phyloP scores from a whole-genome alignment of 23 red algal genomes.

The Gracilaria domingensis region DNA sequence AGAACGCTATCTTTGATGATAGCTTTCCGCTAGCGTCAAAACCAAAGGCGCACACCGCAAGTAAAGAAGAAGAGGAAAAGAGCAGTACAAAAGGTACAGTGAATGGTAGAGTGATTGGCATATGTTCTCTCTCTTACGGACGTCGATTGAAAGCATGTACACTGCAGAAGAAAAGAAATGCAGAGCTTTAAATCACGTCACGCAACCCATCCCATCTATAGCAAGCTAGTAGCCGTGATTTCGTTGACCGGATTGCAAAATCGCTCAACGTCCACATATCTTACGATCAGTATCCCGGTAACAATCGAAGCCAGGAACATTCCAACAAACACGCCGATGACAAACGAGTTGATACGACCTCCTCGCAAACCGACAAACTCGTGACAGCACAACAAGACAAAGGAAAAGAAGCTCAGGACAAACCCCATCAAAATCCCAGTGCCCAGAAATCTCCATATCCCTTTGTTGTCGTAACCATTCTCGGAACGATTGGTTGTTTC shows the following conservation, averaged over 20 bases:
- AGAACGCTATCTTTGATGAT: no score
- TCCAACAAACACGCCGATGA: slow-evolving; percentile 3
- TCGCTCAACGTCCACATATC: background rate
- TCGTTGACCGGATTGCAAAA: background rate
- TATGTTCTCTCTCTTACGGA: no score
- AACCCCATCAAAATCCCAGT: background rate
- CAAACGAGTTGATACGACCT: slow-evolving; percentile 13
- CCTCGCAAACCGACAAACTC: slow-evolving; percentile 8
- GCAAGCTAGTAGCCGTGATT: background rate
- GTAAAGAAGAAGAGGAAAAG: no score
- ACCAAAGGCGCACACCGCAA: no score
- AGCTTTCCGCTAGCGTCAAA: no score
- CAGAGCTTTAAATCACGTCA: no score
- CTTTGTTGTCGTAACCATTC: slow-evolving; percentile 8
- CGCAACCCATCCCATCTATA: no score
- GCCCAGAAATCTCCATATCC: slow-evolving; percentile 15
- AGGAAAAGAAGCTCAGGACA: slow-evolving; percentile 8
- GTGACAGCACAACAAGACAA: slow-evolving; percentile 8
- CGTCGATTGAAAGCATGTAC: no score
- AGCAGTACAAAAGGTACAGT: no score
- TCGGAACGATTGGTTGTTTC: background rate
- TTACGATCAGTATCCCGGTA: background rate
- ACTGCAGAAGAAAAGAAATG: no score
- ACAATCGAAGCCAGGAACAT: background rate
- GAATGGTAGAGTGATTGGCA: no score